Evolutionary conservation across 176 grass and related monocot genomes (phyloP).

Genomic region (Guadua angustifolia): DNA sequence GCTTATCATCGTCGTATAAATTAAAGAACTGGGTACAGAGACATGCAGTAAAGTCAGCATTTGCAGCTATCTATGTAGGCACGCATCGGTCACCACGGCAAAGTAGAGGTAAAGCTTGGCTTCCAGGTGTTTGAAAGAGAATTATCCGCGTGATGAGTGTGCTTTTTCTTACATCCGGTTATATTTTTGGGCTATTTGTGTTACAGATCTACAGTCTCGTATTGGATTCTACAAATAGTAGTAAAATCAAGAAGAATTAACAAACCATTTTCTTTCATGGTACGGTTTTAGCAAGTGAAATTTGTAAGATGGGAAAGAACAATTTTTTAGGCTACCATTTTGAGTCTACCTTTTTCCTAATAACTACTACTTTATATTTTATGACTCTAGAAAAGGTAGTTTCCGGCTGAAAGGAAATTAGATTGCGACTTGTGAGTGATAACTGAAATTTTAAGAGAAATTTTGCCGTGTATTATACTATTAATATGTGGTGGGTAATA

Average conservation of each 20-base stretch:
- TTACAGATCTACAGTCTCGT: no score
- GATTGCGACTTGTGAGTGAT: neutral
- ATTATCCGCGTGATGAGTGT: neutral
- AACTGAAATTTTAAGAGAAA: no score
- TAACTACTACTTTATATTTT: neutral
- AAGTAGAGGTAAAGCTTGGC: conserved; percentile 3
- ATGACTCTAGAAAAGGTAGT: neutral
- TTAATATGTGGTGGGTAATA: no score
- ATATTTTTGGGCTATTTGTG: no score
- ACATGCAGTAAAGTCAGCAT: conserved; percentile 7
- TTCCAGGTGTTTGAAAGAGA: neutral
- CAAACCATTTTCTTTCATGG: no score
- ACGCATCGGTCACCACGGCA: neutral
- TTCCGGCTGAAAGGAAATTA: neutral
- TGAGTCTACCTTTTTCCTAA: neutral
- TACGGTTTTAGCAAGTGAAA: neutral
- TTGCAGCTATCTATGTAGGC: neutral
- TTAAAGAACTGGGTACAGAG: neutral
- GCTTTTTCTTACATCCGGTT: no score
- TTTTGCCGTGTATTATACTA: no score
- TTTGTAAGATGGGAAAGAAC: neutral
- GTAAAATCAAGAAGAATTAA: no score
- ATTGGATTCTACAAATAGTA: no score
- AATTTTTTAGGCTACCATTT: neutral
- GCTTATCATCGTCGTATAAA: neutral